A percentile compares a stretch with the other conserved stretches of the same genome.
These are phyloP conservation scores for Geotrichum siamense DNA, from an alignment of 1,139 yeast genomes.

Conservation along the genomic window DNA sequence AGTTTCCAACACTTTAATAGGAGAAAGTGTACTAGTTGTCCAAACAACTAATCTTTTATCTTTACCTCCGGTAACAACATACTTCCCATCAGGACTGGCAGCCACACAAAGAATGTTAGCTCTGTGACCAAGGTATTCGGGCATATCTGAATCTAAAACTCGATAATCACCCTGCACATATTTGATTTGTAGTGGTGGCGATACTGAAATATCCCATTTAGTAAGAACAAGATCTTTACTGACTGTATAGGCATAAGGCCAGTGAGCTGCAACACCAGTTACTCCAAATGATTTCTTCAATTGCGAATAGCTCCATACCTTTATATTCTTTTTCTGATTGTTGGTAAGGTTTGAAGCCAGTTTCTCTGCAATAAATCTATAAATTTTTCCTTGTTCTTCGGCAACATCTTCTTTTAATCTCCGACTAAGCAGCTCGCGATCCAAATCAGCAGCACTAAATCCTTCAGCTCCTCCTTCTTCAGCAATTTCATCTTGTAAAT, in stretches of 20 bases:
- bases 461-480: conserved; percentile 40
- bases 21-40: conserved; percentile 71
- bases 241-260: conserved; percentile 67
- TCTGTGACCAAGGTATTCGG: conserved; percentile 52
- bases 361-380: conserved; percentile 50
- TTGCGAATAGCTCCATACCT: conserved; percentile 18
- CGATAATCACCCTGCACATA: conserved; percentile 58
- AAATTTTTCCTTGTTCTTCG: conserved; percentile 76
- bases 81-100: conserved; percentile 79
- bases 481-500: conserved; percentile 53
- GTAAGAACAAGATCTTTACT: conserved; percentile 76
- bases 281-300: conserved; percentile 26
- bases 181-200: conserved; percentile 52
- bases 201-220: conserved; percentile 58
- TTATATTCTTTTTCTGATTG: neutral
- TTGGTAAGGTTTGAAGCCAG: conserved; percentile 23
- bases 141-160: conserved; percentile 33
- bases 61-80: conserved; percentile 82
- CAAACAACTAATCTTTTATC: conserved; percentile 78
- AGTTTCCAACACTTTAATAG: conserved; percentile 70
- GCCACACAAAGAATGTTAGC: conserved; percentile 74
- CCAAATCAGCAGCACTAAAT: conserved; percentile 89
- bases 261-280: conserved; percentile 42
- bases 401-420: conserved; percentile 86
- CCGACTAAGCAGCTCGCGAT: conserved; percentile 72